A percentile compares a stretch with the other conserved stretches of the same genome.
Conservation (phyloP, 2,329 filamentous ascomycete genomes). For the Leptosphaerulina australis region DNA sequence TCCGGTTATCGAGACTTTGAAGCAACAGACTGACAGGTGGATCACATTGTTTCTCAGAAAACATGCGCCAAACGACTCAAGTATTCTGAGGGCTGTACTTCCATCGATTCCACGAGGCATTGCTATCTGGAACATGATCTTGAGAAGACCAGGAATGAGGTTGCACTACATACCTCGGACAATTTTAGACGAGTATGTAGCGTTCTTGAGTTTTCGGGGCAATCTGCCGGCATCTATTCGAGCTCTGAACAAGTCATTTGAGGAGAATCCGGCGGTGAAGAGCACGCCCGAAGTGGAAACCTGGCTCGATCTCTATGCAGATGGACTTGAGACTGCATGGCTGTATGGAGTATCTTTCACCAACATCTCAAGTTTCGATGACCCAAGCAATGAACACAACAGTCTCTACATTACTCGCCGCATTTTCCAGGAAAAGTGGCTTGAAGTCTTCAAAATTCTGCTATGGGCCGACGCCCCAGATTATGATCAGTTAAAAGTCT, state of each 20-base stretch:
- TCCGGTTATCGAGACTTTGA: slow-evolving; percentile 21
- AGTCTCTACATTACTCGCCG: slow-evolving; percentile 18
- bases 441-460: slow-evolving; percentile 24
- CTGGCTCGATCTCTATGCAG: slow-evolving; percentile 36
- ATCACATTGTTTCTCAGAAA: slow-evolving; percentile 33
- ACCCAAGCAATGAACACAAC: neutral
- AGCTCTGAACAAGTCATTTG: slow-evolving; percentile 27
- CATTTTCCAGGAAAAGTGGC: slow-evolving; percentile 21
- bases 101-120: slow-evolving; percentile 23
- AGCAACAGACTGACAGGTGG: slow-evolving; percentile 32
- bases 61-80: slow-evolving; percentile 17
- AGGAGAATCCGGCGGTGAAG: slow-evolving; percentile 9
- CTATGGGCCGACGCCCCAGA: slow-evolving; percentile 5
- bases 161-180: slow-evolving; percentile 22
- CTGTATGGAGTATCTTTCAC: neutral
- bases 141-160: neutral
- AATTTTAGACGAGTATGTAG: slow-evolving; percentile 32
- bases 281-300: slow-evolving; percentile 16
- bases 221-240: slow-evolving; percentile 27
- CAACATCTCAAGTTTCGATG: slow-evolving; percentile 5
- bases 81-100: slow-evolving; percentile 7
- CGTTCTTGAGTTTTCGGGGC: slow-evolving; percentile 29
- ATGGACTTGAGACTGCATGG: neutral
- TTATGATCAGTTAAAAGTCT: slow-evolving; percentile 13
- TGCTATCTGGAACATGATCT: slow-evolving; percentile 5